Evolutionary conservation across 768 basidiomycete species (phyloP), one percentile per base, ranked within the genome.

Genomic region (Phaeotremella fagi): DNA sequence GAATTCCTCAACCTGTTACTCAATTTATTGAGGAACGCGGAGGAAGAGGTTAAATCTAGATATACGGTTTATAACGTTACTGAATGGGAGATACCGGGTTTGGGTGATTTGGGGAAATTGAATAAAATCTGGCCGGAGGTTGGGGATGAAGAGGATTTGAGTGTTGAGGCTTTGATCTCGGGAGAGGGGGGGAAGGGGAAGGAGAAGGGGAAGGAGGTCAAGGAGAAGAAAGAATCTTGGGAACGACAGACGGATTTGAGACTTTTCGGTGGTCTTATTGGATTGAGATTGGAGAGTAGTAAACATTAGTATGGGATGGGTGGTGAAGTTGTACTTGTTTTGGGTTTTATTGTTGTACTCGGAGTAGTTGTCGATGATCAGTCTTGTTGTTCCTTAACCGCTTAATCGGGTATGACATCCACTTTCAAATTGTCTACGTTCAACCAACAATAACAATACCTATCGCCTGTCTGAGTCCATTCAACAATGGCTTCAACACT

Each of bases 181-280:
- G 38, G 36, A 28, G 20, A 36, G n/a, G 9, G 42, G 23, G 24
- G 11, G 23, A 18, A 31, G 25, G 18, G 26, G 2, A 47, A 36
- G 27, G 45, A 33, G 28, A 48, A 44, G 25, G 45, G 26, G 36
- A 48, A 42, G 25, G n/a, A 23, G 12, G 25, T 23, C 23, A 22
- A 23, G 25, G 48, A 42, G 15, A 45, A 51, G 36, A 36, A 46
- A 12, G 36, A 52, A n/a, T 44, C 48, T 27, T 69, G 67, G 67
- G 59, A 65, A 42, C 43, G 67, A 54, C 57, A 69, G 49, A 69
- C 67, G 38, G 51, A 69, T 47, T 31, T 69, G 25, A 54, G 55
- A 26, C 38, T 69, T 37, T 57, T 69, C 23, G 67, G 67, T 12
- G 67, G 67, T 3, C 41, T 69, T 36, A 44, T 69, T 7, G 59